Conservation (phyloP, 805 yeast genomes). For the Suhomyces pyralidae region DNA sequence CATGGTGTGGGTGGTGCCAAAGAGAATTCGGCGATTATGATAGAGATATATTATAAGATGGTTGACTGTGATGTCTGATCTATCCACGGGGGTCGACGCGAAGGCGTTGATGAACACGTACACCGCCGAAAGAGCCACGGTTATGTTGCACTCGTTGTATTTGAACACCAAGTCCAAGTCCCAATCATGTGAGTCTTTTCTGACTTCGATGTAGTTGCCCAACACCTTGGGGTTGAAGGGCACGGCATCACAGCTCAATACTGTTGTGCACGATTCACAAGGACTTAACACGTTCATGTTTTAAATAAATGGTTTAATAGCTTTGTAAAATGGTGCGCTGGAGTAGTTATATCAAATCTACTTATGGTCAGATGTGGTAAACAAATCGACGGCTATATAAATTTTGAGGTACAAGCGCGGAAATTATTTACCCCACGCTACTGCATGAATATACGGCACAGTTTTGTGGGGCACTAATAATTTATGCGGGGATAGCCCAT, state of each 20-base stretch:
- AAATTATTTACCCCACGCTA: background rate
- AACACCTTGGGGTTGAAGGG: conserved; percentile 9
- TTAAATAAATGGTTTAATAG: no score
- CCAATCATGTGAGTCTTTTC: background rate
- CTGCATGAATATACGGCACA: background rate
- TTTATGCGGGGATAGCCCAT: background rate
- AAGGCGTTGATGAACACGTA: conserved; percentile 13
- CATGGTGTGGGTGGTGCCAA: background rate
- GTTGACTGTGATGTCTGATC: conserved; percentile 13
- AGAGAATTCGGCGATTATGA: conserved; percentile 10
- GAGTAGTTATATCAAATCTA: no score
- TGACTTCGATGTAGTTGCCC: conserved; percentile 8
- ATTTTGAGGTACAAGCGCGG: background rate
- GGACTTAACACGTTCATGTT: conserved; percentile 15
- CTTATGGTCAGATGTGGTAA: no score
- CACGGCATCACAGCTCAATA: conserved; percentile 3
- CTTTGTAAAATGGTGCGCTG: no score
- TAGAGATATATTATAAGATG: conserved; percentile 19
- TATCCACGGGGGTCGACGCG: conserved; percentile 1
- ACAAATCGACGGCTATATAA: no score
- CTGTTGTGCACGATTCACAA: conserved; percentile 19
- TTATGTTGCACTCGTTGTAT: conserved; percentile 11
- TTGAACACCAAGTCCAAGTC: conserved; percentile 7
- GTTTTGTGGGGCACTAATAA: background rate
- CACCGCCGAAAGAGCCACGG: conserved; percentile 15